Conservation (phyloP, 1,139 yeast species). For the Yamadazyma atlantica region DNA sequence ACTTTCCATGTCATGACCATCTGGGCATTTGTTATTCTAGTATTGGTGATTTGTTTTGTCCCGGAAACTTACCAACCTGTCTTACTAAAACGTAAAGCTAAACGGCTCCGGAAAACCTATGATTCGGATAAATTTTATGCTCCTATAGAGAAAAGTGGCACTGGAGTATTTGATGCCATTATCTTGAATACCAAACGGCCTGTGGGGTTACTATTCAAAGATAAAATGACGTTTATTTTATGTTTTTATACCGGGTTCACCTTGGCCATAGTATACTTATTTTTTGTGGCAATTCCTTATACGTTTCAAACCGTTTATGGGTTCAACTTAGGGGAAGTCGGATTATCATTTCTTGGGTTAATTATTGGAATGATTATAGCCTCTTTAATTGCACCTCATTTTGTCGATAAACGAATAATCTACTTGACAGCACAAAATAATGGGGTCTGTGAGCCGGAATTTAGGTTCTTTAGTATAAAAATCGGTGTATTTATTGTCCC, state of each 20-base stretch:
- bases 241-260: conserved; percentile 64
- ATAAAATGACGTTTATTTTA: conserved; percentile 61
- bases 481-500: conserved; percentile 38
- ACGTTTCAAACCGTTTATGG: conserved; percentile 48
- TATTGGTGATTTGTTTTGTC: conserved; percentile 27
- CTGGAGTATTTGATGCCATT: conserved; percentile 27
- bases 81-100: conserved; percentile 51
- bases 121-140: conserved; percentile 44
- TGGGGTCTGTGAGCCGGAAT: conserved; percentile 38
- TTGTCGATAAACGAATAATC: conserved; percentile 23
- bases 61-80: conserved; percentile 65
- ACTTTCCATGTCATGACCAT: conserved; percentile 25
- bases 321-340: conserved; percentile 37
- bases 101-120: conserved; percentile 48
- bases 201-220: conserved; percentile 48
- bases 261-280: conserved; percentile 59
- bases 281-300: conserved; percentile 63
- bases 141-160: conserved; percentile 40
- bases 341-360: conserved; percentile 55
- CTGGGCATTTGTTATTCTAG: conserved; percentile 20
- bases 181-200: conserved; percentile 52
- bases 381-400: conserved; percentile 21
- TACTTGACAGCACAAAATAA: conserved; percentile 24
- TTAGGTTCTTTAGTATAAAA: conserved; percentile 35
- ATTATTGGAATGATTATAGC: conserved; percentile 45